These are phyloP conservation scores for Leishmania lainsoni DNA, from an alignment of 208 protist genomes.

Conservation along the genomic window DNA sequence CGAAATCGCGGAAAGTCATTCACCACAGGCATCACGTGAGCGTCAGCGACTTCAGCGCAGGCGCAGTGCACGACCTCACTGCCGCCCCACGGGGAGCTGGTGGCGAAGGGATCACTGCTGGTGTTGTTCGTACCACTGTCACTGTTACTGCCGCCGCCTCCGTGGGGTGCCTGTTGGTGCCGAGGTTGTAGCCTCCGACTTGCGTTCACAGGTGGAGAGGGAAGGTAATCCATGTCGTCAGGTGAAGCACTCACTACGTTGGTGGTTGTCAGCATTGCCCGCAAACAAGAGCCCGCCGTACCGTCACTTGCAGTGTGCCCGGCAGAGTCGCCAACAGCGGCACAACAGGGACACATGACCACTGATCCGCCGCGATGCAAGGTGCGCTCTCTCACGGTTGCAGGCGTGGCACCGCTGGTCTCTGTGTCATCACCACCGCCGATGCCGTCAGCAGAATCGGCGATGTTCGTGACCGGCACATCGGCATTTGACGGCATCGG, in stretches of 20 bases:
- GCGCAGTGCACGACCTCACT: background rate
- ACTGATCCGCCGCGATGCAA: background rate
- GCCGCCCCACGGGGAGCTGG: background rate
- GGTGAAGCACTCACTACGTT: background rate
- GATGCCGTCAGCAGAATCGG: background rate
- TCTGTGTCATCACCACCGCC: background rate
- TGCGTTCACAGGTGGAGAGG: background rate
- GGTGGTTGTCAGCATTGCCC: background rate
- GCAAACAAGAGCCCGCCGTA: background rate
- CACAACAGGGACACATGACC: background rate
- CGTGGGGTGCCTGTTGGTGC: background rate
- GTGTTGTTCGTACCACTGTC: background rate
- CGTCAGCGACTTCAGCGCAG: background rate
- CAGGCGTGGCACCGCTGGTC: background rate
- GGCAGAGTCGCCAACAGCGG: background rate
- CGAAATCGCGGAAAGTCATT: constrained; percentile 8
- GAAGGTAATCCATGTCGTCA: background rate
- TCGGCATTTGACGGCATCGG: background rate
- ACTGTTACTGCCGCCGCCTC: background rate
- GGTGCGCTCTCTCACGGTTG: background rate
- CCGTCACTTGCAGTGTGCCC: background rate
- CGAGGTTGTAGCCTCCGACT: background rate
- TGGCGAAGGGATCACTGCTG: background rate
- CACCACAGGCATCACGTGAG: constrained; percentile 14
- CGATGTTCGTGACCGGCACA: background rate